phyloP scores from a whole-genome alignment of 2,329 filamentous ascomycete genomes.

The Colletotrichum brevisporum region DNA sequence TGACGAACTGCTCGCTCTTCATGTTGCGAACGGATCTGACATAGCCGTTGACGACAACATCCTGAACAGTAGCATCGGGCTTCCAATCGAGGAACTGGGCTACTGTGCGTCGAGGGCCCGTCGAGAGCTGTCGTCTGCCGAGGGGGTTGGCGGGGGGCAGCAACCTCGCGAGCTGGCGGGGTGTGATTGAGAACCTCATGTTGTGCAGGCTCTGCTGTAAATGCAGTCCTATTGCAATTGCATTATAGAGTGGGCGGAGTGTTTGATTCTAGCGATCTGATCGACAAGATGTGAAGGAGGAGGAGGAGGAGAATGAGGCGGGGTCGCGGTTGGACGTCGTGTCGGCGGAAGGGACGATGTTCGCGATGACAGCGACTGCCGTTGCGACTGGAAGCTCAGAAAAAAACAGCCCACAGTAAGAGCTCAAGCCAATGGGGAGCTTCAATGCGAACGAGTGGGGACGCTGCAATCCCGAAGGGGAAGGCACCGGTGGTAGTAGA shows the following conservation, averaged over 20 bases:
- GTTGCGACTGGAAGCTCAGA: constrained; percentile 7
- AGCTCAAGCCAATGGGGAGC: constrained; percentile 29
- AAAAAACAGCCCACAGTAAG: constrained; percentile 9
- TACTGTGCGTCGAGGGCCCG: constrained; percentile 59
- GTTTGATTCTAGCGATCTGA: background rate
- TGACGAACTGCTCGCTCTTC: constrained; percentile 86
- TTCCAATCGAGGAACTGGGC: constrained; percentile 70
- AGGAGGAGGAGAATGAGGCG: background rate
- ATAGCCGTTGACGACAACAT: constrained; percentile 80
- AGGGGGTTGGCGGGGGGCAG: constrained; percentile 1
- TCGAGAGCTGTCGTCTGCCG: constrained; percentile 50
- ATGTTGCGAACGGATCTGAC: constrained; percentile 89
- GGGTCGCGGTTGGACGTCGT: background rate
- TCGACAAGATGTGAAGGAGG: no score
- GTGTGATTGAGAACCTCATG: constrained; percentile 2
- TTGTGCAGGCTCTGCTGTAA: background rate
- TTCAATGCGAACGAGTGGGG: constrained; percentile 3
- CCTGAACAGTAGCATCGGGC: constrained; percentile 58
- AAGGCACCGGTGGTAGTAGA: background rate
- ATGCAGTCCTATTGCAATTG: background rate
- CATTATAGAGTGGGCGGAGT: background rate
- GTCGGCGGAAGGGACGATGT: constrained; percentile 10
- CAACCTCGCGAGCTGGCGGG: constrained; percentile 1
- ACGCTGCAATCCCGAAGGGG: background rate
- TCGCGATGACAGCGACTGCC: constrained; percentile 24